Evolutionary conservation across 2,329 filamentous ascomycete species (phyloP), one percentile per base, ranked within the genome.

Genomic region (Chaetothyriales sp.): DNA sequence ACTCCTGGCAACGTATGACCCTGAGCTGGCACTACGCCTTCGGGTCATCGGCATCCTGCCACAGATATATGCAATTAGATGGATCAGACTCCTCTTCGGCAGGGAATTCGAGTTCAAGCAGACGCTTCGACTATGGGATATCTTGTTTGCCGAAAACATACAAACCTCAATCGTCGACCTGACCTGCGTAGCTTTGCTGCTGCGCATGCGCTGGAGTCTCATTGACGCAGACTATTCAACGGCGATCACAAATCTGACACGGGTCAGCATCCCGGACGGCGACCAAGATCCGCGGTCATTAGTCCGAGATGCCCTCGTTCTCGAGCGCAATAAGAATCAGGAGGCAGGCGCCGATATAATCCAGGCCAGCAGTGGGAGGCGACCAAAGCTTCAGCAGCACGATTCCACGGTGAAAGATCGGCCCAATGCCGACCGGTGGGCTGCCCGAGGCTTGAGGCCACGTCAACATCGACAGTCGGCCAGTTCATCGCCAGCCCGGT

Each of bases 51-150:
- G 95, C 53, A 81, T 98, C 54, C 70, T 95, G n/a, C 92, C 92
- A 1, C 92, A 98, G 61, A 90, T 98, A 48, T 98, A 96, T 63
- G 71, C 96, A 20, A 93, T 96, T 56, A 87, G 92, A 51, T 98
- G 92, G 92, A 84, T 96, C 52, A 80, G 92, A 25, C 77, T 98
- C 1, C 70, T 98, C 0, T 96, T 96, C 62, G 89, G 90, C 47
- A 79, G 92, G 57, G 92, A 98, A 65, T 96, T 95, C 60, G 80
- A 86, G 0, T 93, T 96, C 54, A 80, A 89, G 49, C 80, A 94
- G 55, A 76, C 89, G 43, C 76, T 98, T 39, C 72, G 79, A 19
- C 76, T 98, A 51, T 98, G 92, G 92, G 92, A 98, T 68, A 77
- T 82, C 6, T 73, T 98, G 1, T 93, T 98, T 64, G 85, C 89